Base-by-base conservation (phyloP, 169 alveolate genomes). In the Plasmodium fragile region DNA sequence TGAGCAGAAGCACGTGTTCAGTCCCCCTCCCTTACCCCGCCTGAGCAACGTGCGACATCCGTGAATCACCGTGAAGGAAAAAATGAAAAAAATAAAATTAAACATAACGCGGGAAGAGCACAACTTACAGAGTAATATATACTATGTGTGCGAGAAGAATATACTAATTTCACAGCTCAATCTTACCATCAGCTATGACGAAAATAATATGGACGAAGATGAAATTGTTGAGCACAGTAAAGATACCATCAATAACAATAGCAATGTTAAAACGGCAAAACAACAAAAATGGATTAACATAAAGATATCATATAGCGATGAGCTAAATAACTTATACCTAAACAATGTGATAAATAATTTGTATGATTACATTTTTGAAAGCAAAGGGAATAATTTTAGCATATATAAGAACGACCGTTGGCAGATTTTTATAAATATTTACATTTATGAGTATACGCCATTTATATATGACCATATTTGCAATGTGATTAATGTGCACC, bases 391-490 rank as follows among this genome's bases (percentile, higher is more conserved):
- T 81, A 53, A 81, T 80, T 32, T 91, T 25, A 43, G 28, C 34
- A 91, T 91, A 69, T 28, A 81, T 80, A 91, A 91, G 73, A 91
- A 69, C n/a, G 79, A 91, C 32, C 75, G 39, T 7, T 91, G 94
- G 94, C 55, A 43, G 65, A 52, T 91, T n/a, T 80, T 80, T 79
- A 91, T 91, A 69, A 91, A 91, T 91, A 91, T 91, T 25, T 91
- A 81, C 75, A 71, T 91, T 43, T 91, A 91, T 81, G 92, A 81
- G 59, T 91, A 91, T 36, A 91, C 94, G 6, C 94, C 94, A 69
- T 91, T 80, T 91, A 91, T 91, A 80, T 91, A 91, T 81, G 94
- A 91, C 55, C 94, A 91, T 45, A 81, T 91, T 11, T 80, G 91
- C 53, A 91, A 91, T 91, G 92, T 91, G 13, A 80, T 91, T 10